phyloP scores from a whole-genome alignment of 2,329 filamentous ascomycete species.

The Monosporascus cannonballus region DNA sequence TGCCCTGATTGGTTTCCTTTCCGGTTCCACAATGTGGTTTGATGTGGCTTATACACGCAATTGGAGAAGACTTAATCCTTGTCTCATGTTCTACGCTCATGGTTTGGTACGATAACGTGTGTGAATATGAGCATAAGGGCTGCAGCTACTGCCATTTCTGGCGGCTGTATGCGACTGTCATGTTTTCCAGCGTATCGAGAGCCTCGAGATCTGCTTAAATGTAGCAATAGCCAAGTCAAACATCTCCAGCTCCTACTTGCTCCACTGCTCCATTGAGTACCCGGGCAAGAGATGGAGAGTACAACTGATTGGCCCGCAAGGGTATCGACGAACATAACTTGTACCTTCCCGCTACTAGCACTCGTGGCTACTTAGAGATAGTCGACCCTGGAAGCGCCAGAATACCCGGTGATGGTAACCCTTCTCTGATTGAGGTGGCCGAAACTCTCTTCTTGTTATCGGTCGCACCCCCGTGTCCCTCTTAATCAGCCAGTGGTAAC shows the following conservation, averaged over 20 bases:
- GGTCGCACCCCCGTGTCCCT: constrained; percentile 35
- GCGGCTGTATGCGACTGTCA: constrained; percentile 36
- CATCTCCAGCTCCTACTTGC: constrained; percentile 24
- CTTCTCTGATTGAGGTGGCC: background rate
- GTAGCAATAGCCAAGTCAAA: constrained; percentile 40
- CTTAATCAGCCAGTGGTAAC: constrained; percentile 42
- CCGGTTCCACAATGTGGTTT: no score
- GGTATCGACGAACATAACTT: constrained; percentile 39
- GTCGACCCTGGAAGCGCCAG: background rate
- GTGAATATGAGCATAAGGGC: no score
- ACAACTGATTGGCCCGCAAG: constrained; percentile 36
- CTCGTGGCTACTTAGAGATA: constrained; percentile 16
- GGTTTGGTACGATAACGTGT: no score
- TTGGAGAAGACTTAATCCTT: no score
- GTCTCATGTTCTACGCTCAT: no score
- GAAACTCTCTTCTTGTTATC: background rate
- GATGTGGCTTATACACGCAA: no score
- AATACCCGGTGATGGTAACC: background rate
- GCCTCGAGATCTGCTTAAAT: constrained; percentile 37
- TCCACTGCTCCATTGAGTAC: constrained; percentile 31
- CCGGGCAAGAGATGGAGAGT: constrained; percentile 32
- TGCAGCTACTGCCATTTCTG: background rate
- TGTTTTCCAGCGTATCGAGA: constrained; percentile 26
- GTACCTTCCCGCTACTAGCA: constrained; percentile 36
- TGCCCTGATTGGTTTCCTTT: no score